These are phyloP conservation scores for Aphanomyces euteiches DNA, from an alignment of 352 stramenopile genomes.

Conservation along the genomic window DNA sequence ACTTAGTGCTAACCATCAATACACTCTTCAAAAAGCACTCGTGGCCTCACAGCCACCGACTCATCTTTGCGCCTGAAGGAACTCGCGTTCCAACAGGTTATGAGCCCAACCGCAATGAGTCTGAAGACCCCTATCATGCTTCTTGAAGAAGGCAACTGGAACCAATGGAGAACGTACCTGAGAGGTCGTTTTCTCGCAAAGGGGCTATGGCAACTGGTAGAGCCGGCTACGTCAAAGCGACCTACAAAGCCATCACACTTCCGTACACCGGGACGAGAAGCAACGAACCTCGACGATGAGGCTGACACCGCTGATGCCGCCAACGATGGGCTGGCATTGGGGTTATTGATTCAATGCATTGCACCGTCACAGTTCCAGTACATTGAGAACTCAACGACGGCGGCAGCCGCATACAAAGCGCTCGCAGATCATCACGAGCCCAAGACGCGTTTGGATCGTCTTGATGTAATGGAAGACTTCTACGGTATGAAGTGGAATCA, in stretches of 20 bases:
- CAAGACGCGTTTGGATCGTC: background rate
- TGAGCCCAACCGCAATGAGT: background rate
- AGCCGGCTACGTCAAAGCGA: too few species aligned
- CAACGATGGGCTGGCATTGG: background rate
- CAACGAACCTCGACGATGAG: background rate
- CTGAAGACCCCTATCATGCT: background rate
- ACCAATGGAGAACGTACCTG: background rate
- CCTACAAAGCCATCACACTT: background rate
- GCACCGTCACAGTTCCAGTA: background rate
- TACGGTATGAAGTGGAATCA: background rate
- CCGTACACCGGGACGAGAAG: background rate
- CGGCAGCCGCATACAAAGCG: background rate
- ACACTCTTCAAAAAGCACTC: too few species aligned
- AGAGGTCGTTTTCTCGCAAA: background rate
- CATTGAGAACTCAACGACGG: background rate
- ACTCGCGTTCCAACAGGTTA: background rate
- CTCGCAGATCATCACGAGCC: background rate
- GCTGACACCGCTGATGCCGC: background rate
- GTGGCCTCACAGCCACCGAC: too few species aligned
- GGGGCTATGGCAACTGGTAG: background rate
- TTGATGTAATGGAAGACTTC: background rate
- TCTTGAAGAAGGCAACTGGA: background rate
- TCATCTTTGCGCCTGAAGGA: too few species aligned
- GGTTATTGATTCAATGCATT: background rate
- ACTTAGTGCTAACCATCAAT: too few species aligned